Evolutionary conservation across 768 basidiomycete genomes (phyloP).

Genomic region (Hypholoma fasciculare): DNA sequence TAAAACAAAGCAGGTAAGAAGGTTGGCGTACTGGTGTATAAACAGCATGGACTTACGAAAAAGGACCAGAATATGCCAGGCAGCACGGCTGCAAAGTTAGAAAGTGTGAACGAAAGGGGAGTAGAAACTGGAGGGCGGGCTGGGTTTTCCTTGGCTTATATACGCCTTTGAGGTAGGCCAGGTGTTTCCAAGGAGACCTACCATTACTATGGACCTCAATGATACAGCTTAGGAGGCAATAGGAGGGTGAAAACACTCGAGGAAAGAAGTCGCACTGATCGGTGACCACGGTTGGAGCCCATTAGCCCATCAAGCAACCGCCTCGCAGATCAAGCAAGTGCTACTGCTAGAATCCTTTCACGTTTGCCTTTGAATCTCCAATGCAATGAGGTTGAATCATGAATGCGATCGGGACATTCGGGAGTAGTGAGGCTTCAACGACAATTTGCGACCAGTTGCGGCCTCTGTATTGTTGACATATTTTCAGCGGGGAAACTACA

Average conservation of each 20-base stretch:
- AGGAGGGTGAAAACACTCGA: not conserved
- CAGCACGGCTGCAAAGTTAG: conserved; percentile 58
- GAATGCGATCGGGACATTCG: no score
- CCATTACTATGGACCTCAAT: not conserved
- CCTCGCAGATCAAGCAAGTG: no score
- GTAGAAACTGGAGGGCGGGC: conserved; percentile 18
- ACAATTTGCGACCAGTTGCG: no score
- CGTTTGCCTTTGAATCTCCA: no score
- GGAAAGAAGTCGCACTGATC: no score
- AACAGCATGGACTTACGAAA: not conserved
- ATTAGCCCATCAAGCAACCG: no score
- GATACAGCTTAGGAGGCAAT: not conserved
- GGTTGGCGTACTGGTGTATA: not conserved
- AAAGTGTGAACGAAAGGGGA: conserved; percentile 27
- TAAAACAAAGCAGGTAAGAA: not conserved
- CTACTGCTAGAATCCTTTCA: no score
- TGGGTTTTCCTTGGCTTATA: conserved; percentile 16
- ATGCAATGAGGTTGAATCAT: no score
- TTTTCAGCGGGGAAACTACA: no score
- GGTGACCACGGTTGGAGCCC: no score
- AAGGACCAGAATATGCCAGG: conserved; percentile 13
- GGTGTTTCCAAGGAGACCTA: conserved; percentile 12
- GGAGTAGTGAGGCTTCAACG: no score
- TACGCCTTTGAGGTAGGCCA: conserved; percentile 6
- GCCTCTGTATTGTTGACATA: no score